These are phyloP conservation scores for Anastatica hierochuntica DNA, from an alignment of 345 rosid genomes.

Conservation along the genomic window DNA sequence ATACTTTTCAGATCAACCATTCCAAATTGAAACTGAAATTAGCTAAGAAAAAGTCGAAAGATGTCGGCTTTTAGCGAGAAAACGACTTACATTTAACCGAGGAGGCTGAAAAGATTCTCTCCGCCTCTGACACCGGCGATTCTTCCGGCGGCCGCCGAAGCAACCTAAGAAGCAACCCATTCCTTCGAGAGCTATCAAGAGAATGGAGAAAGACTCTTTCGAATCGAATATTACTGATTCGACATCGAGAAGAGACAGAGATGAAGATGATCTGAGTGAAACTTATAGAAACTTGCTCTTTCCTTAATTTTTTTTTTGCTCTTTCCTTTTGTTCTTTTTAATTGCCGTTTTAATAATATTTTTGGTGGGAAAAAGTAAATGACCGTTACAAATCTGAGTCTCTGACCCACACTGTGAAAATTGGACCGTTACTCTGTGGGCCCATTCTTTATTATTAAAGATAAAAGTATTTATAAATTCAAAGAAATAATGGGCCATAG, in stretches of 20 bases:
- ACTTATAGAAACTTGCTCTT: not conserved
- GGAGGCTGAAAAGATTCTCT: conserved; percentile 47
- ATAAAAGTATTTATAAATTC: not conserved
- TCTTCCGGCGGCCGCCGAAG: conserved; percentile 74
- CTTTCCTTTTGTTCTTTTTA: not conserved
- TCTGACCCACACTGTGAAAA: conserved; percentile 5
- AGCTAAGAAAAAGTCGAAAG: not conserved
- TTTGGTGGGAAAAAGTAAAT: conserved; percentile 16
- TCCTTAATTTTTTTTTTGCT: not conserved
- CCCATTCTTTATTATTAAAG: not conserved
- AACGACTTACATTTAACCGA: conserved; percentile 33
- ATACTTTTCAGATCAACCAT: not conserved
- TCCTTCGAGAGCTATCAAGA: not conserved
- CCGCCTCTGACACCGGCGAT: conserved; percentile 40
- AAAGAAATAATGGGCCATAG: not conserved
- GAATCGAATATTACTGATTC: conserved; percentile 12
- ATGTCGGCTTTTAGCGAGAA: not conserved
- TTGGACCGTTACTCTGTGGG: conserved; percentile 20
- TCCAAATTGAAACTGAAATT: not conserved
- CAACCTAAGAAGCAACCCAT: conserved; percentile 94
- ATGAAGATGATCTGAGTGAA: conserved; percentile 3
- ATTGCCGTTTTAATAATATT: not conserved
- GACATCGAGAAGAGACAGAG: conserved; percentile 14
- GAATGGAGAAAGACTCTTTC: conserved; percentile 2
- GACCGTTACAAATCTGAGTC: conserved; percentile 43